Evolutionary conservation across 257 asterid genomes (phyloP).

Genomic region (Striga asiatica): DNA sequence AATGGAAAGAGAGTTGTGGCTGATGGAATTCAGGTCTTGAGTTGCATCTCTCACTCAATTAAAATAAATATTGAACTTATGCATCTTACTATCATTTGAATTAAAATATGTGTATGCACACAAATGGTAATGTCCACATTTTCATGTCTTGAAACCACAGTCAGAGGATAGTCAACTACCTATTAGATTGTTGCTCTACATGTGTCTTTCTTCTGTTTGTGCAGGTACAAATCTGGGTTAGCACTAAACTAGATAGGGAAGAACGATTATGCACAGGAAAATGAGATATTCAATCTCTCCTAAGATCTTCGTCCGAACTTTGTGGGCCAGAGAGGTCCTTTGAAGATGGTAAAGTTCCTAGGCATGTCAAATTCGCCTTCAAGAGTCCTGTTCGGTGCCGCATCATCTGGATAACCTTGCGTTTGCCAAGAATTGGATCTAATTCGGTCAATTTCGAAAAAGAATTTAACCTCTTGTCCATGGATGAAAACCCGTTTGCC

Average conservation of each 20-base stretch:
- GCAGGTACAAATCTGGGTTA: conserved; percentile 94
- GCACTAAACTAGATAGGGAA: conserved; percentile 72
- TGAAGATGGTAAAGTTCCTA: conserved; percentile 45
- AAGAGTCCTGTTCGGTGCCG: conserved; percentile 80
- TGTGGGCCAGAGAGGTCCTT: conserved; percentile 58
- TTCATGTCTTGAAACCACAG: conserved; percentile 7
- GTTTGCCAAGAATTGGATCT: conserved; percentile 69
- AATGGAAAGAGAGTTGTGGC: too few relatives aligned
- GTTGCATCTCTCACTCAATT: too few relatives aligned
- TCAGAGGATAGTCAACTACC: conserved; percentile 6
- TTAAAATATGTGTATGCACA: conserved; percentile 6
- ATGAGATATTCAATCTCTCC: conserved; percentile 73
- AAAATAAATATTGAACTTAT: too few relatives aligned
- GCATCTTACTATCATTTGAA: too few relatives aligned
- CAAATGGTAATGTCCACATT: neutral
- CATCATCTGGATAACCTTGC: conserved; percentile 77
- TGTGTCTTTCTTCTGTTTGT: conserved; percentile 16
- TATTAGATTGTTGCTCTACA: neutral
- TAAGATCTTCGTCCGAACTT: conserved; percentile 71
- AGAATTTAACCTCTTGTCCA: conserved; percentile 52
- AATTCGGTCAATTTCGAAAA: conserved; percentile 64
- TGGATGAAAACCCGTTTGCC: conserved; percentile 85
- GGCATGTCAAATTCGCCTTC: conserved; percentile 76
- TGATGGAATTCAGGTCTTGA: too few relatives aligned
- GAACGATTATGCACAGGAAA: conserved; percentile 85